Conservation (phyloP, 1,139 yeast genomes). For the Casaregolazyma suthepensis region DNA sequence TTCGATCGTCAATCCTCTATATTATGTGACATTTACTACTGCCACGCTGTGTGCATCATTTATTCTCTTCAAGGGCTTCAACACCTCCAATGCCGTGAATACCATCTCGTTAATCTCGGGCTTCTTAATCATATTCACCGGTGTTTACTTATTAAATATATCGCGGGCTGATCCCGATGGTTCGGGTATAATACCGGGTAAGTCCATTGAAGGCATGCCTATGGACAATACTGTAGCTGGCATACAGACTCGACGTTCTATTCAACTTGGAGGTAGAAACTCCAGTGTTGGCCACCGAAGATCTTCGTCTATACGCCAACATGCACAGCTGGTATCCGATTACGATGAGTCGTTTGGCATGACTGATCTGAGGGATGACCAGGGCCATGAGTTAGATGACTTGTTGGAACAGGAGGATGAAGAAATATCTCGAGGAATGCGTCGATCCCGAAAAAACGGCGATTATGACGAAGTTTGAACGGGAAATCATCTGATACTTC, state of each 20-base stretch:
- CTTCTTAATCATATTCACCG: constrained; percentile 78
- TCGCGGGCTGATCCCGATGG: constrained; percentile 62
- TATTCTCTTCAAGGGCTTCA: constrained; percentile 80
- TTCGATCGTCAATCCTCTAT: constrained; percentile 83
- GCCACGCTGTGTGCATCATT: constrained; percentile 83
- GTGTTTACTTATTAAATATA: constrained; percentile 77
- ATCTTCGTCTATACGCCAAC: constrained; percentile 28
- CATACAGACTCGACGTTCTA: constrained; percentile 58
- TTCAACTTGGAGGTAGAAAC: constrained; percentile 39
- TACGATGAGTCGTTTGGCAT: constrained; percentile 35
- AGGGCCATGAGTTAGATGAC: constrained; percentile 7
- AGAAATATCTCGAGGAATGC: not conserved
- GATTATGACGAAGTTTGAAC: constrained; percentile 2
- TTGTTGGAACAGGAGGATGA: constrained; percentile 7
- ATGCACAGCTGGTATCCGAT: constrained; percentile 27
- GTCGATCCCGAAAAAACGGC: constrained; percentile 1
- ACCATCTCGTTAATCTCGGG: constrained; percentile 83
- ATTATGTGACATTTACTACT: constrained; percentile 88
- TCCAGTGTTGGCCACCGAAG: constrained; percentile 30
- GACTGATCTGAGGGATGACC: constrained; percentile 30
- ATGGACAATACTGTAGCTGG: constrained; percentile 84
- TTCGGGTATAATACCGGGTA: constrained; percentile 42
- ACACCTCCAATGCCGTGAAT: constrained; percentile 74
- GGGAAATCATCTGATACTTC: not conserved
- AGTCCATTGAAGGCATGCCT: constrained; percentile 67